phyloP scores from a whole-genome alignment of 352 stramenopile species.

The Pythium dissimile region DNA sequence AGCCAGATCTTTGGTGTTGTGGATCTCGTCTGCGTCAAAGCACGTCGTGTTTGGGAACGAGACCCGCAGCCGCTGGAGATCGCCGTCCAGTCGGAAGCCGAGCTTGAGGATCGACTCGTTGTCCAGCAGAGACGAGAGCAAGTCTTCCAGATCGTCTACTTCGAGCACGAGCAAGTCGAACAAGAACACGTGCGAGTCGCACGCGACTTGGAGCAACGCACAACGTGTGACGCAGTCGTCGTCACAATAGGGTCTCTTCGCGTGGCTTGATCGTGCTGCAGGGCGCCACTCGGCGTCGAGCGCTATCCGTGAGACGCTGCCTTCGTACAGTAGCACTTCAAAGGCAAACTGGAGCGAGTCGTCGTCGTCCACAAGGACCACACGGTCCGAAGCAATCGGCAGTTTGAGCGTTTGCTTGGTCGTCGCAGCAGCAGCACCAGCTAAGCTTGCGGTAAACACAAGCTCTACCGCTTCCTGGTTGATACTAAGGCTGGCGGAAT shows the following conservation, averaged over 20 bases:
- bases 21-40: conserved; percentile 43
- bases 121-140: conserved; percentile 48
- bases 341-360: conserved; percentile 45
- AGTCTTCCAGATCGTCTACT: conserved; percentile 53
- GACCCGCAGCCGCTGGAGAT: conserved; percentile 61
- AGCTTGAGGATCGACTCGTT: conserved; percentile 52
- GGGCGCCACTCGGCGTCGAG: conserved; percentile 69
- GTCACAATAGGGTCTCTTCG: not conserved
- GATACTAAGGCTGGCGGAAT: not conserved
- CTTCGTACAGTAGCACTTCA: conserved; percentile 40
- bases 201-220: conserved; percentile 62
- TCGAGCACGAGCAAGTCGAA: conserved; percentile 49
- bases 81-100: conserved; percentile 56
- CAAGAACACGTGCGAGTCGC: conserved; percentile 57
- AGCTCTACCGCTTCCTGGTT: not conserved
- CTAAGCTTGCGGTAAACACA: too few species aligned
- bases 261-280: conserved; percentile 8
- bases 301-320: conserved; percentile 32
- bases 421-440: too few species aligned
- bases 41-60: conserved; percentile 49
- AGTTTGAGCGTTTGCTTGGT: too few species aligned
- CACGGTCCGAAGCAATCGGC: conserved; percentile 30
- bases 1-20: conserved; percentile 60
- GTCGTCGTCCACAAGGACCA: conserved; percentile 58
- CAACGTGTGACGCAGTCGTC: conserved; percentile 37